Conservation (phyloP, 2,329 filamentous ascomycete species). For the Venturia nashicola region DNA sequence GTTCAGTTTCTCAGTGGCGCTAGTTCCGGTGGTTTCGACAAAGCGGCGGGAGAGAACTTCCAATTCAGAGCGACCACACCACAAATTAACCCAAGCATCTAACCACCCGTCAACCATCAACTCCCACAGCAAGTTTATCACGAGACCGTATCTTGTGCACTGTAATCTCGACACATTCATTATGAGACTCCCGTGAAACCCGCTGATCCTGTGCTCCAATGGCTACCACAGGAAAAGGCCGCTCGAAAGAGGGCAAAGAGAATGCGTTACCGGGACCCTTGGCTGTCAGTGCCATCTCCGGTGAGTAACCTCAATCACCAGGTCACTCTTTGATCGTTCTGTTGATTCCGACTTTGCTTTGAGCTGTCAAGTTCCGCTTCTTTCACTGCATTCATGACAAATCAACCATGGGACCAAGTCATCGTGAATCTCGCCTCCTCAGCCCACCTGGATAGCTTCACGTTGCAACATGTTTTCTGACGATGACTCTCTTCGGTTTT, state of each 20-base stretch:
- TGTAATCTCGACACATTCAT: not conserved
- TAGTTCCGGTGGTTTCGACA: not conserved
- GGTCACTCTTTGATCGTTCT: not conserved
- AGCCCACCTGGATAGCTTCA: not conserved
- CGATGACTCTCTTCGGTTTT: not conserved
- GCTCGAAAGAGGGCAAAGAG: not conserved
- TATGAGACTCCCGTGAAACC: not conserved
- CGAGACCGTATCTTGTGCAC: not conserved
- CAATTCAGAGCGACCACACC: not conserved
- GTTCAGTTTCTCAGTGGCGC: conserved; percentile 23
- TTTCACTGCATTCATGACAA: not conserved
- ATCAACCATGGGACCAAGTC: not conserved
- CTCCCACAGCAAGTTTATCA: not conserved
- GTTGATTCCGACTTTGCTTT: not conserved
- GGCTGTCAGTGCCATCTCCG: not conserved
- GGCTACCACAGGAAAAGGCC: not conserved
- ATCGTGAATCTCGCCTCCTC: not conserved
- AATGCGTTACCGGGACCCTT: not conserved
- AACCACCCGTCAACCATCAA: not conserved
- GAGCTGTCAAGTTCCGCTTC: not conserved
- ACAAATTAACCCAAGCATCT: not conserved
- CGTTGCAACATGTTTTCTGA: not conserved
- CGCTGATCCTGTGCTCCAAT: not conserved
- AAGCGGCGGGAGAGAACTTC: not conserved
- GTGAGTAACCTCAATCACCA: not conserved